A percentile compares a stretch with the other conserved stretches of the same genome.
phyloP scores from a whole-genome alignment of 2,329 filamentous ascomycete genomes.

The Geosmithia flava region DNA sequence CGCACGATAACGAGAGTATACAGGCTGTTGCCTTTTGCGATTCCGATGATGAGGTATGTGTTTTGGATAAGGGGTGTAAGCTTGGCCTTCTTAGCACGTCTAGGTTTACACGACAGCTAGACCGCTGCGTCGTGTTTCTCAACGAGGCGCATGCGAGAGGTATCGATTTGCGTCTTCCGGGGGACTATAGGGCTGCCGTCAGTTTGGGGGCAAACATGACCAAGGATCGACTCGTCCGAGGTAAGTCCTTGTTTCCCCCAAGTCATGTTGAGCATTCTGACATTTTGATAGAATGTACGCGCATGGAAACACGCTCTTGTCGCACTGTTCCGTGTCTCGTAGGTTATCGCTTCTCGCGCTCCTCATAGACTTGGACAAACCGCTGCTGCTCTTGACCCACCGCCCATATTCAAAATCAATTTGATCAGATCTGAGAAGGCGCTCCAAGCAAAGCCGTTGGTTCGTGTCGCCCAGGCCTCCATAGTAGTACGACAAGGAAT shows the following conservation, averaged over 20 bases:
- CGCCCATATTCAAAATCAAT: slow-evolving; percentile 42
- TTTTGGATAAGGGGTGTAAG: slow-evolving; percentile 33
- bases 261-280: too few species aligned
- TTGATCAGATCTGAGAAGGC: slow-evolving; percentile 42
- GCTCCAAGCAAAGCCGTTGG: slow-evolving; percentile 32
- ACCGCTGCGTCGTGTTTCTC: slow-evolving; percentile 51
- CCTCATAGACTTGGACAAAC: slow-evolving; percentile 30
- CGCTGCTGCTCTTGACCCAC: slow-evolving; percentile 25
- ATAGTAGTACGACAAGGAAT: slow-evolving; percentile 57
- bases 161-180: slow-evolving; percentile 52
- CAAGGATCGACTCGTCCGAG: slow-evolving; percentile 60
- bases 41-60: slow-evolving; percentile 37
- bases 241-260: too few species aligned
- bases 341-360: slow-evolving; percentile 47
- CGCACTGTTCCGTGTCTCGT: slow-evolving; percentile 36
- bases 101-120: slow-evolving; percentile 41
- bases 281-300: too few species aligned
- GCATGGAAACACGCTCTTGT: slow-evolving; percentile 34
- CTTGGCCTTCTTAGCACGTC: slow-evolving; percentile 43
- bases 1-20: neutral
- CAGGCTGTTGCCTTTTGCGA: slow-evolving; percentile 43
- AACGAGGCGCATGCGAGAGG: slow-evolving; percentile 62
- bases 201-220: slow-evolving; percentile 53
- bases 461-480: slow-evolving; percentile 37
- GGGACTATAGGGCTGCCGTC: slow-evolving; percentile 47